Percentiles rank a stretch among this genome's conserved stretches.
phyloP scores from a whole-genome alignment of 2,329 filamentous ascomycete species.

The Hypoxylon sp. region DNA sequence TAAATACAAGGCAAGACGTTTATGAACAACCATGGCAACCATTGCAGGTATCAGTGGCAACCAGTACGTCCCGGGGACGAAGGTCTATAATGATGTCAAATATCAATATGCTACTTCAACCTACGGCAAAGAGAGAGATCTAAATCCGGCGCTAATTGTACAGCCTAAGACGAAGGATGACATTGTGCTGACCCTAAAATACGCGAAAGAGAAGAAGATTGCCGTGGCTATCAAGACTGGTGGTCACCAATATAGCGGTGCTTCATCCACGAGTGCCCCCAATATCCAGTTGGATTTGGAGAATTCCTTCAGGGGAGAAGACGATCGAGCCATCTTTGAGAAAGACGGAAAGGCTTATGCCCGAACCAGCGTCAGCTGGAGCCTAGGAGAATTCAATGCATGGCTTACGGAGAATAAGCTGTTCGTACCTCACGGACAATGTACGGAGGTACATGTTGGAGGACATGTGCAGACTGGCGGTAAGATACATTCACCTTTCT shows the following conservation, averaged over 20 bases:
- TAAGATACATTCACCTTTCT: slow-evolving; percentile 24
- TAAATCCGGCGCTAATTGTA: slow-evolving; percentile 62
- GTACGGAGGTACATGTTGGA: slow-evolving; percentile 62
- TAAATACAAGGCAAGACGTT: background rate
- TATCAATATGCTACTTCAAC: slow-evolving; percentile 63
- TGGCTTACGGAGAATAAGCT: slow-evolving; percentile 59
- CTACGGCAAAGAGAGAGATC: slow-evolving; percentile 59
- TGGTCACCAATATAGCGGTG: slow-evolving; percentile 66
- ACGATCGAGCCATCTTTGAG: slow-evolving; percentile 55
- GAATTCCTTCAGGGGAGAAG: slow-evolving; percentile 56
- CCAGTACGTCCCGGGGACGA: slow-evolving; percentile 47
- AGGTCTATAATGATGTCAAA: slow-evolving; percentile 51
- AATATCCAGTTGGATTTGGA: slow-evolving; percentile 65
- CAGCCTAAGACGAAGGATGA: slow-evolving; percentile 62
- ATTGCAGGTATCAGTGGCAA: slow-evolving; percentile 49
- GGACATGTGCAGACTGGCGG: slow-evolving; percentile 66
- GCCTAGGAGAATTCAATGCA: slow-evolving; percentile 60
- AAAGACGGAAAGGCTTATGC: slow-evolving; percentile 57
- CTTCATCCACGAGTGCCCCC: slow-evolving; percentile 61
- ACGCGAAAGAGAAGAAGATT: slow-evolving; percentile 59
- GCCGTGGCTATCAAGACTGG: slow-evolving; percentile 64
- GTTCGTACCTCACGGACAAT: slow-evolving; percentile 64
- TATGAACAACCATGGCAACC: slow-evolving; percentile 42
- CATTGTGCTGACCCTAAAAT: slow-evolving; percentile 58
- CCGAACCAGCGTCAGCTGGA: slow-evolving; percentile 60